Conservation (phyloP, 768 basidiomycete genomes). For the Suillus plorans region DNA sequence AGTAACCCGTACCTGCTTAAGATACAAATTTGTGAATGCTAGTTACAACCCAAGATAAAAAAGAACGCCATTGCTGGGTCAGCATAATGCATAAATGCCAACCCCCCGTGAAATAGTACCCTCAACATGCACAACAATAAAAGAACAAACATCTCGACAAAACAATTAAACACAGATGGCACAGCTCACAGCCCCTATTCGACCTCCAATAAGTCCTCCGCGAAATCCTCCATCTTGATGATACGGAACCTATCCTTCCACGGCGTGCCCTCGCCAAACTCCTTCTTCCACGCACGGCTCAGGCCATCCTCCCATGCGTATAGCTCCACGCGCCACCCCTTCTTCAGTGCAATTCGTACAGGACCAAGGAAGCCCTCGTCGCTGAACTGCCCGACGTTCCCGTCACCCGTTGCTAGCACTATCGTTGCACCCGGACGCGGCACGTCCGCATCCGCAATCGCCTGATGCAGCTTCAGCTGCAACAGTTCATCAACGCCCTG, state of each 20-base stretch:
- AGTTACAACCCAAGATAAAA: not conserved
- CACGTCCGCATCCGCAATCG: constrained; percentile 67
- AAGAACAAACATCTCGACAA: not conserved
- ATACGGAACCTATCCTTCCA: constrained; percentile 47
- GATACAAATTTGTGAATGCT: not conserved
- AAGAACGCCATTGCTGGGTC: not conserved
- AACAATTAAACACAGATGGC: not conserved
- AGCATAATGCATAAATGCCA: not conserved
- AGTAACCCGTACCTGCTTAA: not conserved
- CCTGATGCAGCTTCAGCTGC: constrained; percentile 90
- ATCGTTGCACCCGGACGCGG: constrained; percentile 71
- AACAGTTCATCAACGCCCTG: constrained; percentile 96
- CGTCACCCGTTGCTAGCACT: constrained; percentile 92
- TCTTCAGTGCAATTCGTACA: constrained; percentile 79
- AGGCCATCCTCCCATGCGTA: constrained; percentile 89
- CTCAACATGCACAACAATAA: constrained; percentile 1
- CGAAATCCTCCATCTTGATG: constrained; percentile 68
- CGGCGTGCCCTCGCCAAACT: constrained; percentile 59
- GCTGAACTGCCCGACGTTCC: constrained; percentile 88
- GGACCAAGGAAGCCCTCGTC: constrained; percentile 91
- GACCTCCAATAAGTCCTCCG: constrained; percentile 53
- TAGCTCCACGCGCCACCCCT: constrained; percentile 94
- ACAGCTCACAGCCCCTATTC: constrained; percentile 22
- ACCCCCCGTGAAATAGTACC: not conserved
- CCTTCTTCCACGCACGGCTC: constrained; percentile 73